Evolutionary conservation across 805 yeast species (phyloP), one percentile per base, ranked within the genome.

Genomic region (Kodamaea neixiangensis): DNA sequence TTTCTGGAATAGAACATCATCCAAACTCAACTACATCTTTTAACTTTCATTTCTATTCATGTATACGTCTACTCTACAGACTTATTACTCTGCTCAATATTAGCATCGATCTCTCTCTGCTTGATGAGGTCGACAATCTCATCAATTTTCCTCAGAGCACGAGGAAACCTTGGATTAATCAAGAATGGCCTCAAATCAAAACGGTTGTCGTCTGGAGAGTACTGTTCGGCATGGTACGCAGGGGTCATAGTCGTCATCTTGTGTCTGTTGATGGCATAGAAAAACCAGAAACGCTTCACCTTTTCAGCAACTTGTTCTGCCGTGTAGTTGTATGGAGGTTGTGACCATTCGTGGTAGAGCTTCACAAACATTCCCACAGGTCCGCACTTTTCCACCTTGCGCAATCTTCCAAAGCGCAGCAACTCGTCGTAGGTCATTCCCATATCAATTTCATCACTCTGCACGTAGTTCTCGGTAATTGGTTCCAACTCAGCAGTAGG

Each of bases 401-500:
- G 81, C 54, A 94, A 77, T 52, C 87, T 79, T 11, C 99, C 99
- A 73, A 94, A 92, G 5, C 87, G 76, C 31, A 97, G 86, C 53
- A 94, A 78, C 65, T 94, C 99, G 57, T 92, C 96, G 62, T 94
- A 94, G 0, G 97, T 88, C 86, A 96, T 87, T 1, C 99, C 99
- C 99, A 94, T 94, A 64, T 94, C 99, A 11, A 82, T 84, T 68
- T 94, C 99, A 67, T 94, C 99, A 29, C 96, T 87, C 68, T 94
- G 99, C 13, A 93, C 96, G 60, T 94, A 93, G 50, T 83, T 78
- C 56, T 87, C 85, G 0, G 99, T 94, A 48, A 90, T 93, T 33
- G 99, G 99, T 63, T 94, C 99, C 47, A 94, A 79, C 66, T 94
- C 99, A 0, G 99, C 99, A 0, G 99, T 93, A 25, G 99, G 99